Conservation (phyloP, 202 grass and related monocot genomes). For the Digitaria exilis region DNA sequence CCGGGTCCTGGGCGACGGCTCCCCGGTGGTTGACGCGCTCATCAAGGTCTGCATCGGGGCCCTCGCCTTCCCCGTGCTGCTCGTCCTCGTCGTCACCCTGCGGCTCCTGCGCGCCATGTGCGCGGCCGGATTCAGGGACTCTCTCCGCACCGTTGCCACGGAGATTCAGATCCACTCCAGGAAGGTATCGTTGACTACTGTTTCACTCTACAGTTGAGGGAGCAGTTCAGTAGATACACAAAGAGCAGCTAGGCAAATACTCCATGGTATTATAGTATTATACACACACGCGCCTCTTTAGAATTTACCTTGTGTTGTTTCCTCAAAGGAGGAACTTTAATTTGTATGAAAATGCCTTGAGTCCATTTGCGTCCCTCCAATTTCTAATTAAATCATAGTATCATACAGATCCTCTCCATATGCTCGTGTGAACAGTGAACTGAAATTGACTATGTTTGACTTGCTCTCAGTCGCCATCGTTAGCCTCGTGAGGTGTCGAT, state of each 20-base stretch:
- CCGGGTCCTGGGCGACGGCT: background rate
- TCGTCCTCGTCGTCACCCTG: conserved; percentile 11
- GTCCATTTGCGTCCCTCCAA: background rate
- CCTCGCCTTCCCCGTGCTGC: background rate
- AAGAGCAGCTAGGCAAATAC: too few relatives aligned
- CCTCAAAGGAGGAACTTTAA: background rate
- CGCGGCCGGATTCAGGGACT: background rate
- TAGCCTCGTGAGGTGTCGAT: too few relatives aligned
- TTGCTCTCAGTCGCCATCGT: background rate
- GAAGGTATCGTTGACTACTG: background rate
- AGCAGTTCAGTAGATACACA: too few relatives aligned
- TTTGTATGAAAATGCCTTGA: background rate
- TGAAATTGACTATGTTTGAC: background rate
- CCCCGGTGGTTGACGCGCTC: background rate
- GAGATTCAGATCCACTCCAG: conserved; percentile 10
- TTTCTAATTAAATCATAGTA: background rate
- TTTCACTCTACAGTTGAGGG: background rate
- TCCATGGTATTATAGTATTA: too few relatives aligned
- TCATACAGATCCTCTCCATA: background rate
- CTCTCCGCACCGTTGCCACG: background rate
- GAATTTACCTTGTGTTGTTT: background rate
- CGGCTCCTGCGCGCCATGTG: conserved; percentile 14
- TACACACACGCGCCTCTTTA: too few relatives aligned
- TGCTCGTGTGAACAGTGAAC: background rate
- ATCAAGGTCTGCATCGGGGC: background rate